Conservation (phyloP, 2,329 filamentous ascomycete genomes). For the Botrytis cinerea region DNA sequence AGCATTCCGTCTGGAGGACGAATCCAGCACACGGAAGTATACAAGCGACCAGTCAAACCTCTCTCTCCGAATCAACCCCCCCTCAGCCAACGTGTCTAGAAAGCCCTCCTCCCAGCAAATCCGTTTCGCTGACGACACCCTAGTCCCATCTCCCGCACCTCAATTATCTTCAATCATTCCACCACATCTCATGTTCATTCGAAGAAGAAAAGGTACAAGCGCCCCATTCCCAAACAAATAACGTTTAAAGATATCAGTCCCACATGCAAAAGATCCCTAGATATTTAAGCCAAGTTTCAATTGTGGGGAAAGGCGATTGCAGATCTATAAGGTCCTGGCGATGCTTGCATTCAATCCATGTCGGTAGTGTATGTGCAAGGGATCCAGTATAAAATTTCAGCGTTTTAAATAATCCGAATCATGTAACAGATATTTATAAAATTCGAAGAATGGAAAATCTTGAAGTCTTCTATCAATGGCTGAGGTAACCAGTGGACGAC, state of each 20-base stretch:
- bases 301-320: not conserved
- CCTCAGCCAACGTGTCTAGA: not conserved
- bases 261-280: not conserved
- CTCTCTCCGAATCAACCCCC: not conserved
- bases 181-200: not conserved
- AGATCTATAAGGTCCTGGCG: not conserved
- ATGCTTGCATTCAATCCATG: not conserved
- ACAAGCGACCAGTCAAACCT: not conserved
- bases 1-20: not conserved
- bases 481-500: not conserved
- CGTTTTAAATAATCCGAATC: conserved; percentile 14
- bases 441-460: not conserved
- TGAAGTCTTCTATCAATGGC: not conserved
- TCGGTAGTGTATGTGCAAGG: not conserved
- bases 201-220: not conserved
- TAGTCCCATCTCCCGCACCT: not conserved
- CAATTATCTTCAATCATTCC: not conserved
- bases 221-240: not conserved
- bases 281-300: not conserved
- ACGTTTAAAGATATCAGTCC: not conserved
- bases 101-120: not conserved
- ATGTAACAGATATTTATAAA: conserved; percentile 1
- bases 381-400: not conserved
- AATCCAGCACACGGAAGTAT: not conserved
- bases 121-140: conserved; percentile 19